Evolutionary conservation across 768 basidiomycete genomes (phyloP).

Genomic region (Amanita molliuscula): DNA sequence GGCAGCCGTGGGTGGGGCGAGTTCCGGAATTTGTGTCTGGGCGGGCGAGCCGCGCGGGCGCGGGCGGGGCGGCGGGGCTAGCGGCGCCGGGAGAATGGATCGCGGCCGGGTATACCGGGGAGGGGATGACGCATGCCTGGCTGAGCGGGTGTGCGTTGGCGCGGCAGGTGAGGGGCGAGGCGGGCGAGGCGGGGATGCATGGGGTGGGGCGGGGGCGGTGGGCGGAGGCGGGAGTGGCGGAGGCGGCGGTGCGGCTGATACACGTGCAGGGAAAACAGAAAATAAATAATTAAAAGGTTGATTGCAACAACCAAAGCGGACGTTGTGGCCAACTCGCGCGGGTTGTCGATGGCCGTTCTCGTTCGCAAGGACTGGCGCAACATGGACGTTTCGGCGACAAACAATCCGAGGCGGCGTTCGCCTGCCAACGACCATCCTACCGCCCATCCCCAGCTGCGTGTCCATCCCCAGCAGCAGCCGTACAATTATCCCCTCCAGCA

Average conservation of each 20-base stretch:
- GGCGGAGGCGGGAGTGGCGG: constrained; percentile 31
- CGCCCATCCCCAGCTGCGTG: constrained; percentile 18
- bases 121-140: constrained; percentile 71
- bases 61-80: constrained; percentile 4
- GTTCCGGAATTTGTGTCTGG: constrained; percentile 40
- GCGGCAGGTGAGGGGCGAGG: constrained; percentile 19
- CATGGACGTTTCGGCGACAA: constrained; percentile 28
- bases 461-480: constrained; percentile 26
- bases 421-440: constrained; percentile 39
- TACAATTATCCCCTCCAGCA: constrained; percentile 68
- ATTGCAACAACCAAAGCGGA: constrained; percentile 24
- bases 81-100: constrained; percentile 58
- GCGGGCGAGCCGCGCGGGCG: constrained; percentile 15
- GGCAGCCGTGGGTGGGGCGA: constrained; percentile 61
- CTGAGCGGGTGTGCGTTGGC: constrained; percentile 49
- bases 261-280: neutral
- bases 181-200: constrained; percentile 37
- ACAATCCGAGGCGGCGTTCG: constrained; percentile 50
- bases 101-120: constrained; percentile 58
- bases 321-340: too few species aligned
- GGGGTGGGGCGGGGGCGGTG: constrained; percentile 39
- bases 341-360: constrained; percentile 64
- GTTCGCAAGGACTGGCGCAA: constrained; percentile 67
- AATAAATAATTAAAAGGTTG: constrained; percentile 19
- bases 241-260: constrained; percentile 13